Percentiles rank a stretch among this genome's conserved stretches.
Conservation (phyloP, 2,329 filamentous ascomycete genomes). For the Proliferodiscus dingleyae region DNA sequence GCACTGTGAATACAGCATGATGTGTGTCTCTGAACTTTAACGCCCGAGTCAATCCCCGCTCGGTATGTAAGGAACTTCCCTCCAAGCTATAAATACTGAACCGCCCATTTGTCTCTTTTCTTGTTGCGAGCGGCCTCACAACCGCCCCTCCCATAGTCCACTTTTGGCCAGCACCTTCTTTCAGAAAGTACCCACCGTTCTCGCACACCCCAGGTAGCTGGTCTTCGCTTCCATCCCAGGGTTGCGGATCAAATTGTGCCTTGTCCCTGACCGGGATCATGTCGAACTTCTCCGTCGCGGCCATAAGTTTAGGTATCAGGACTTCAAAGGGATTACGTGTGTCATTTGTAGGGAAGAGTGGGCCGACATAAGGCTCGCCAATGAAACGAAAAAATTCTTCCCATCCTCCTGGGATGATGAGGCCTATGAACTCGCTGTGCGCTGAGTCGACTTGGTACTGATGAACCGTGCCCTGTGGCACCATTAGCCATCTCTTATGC, state of each 20-base stretch:
- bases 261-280: slow-evolving; percentile 49
- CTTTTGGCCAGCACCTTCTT: slow-evolving; percentile 44
- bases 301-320: slow-evolving; percentile 51
- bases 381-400: slow-evolving; percentile 57
- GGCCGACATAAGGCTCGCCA: slow-evolving; percentile 45
- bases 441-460: slow-evolving; percentile 50
- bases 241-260: slow-evolving; percentile 38
- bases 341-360: slow-evolving; percentile 47
- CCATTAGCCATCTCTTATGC: slow-evolving; percentile 4
- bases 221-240: slow-evolving; percentile 39
- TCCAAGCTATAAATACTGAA: slow-evolving; percentile 52
- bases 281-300: slow-evolving; percentile 50
- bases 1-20: slow-evolving; percentile 47
- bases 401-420: slow-evolving; percentile 55
- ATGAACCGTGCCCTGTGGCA: slow-evolving; percentile 44
- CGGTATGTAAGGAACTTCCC: slow-evolving; percentile 35
- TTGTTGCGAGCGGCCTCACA: slow-evolving; percentile 43
- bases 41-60: slow-evolving; percentile 33
- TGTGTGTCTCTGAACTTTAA: slow-evolving; percentile 44
- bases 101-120: slow-evolving; percentile 41
- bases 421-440: slow-evolving; percentile 49
- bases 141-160: slow-evolving; percentile 43
- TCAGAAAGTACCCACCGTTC: slow-evolving; percentile 44
- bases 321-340: slow-evolving; percentile 45
- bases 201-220: slow-evolving; percentile 34